Conservation (phyloP, 352 stramenopile genomes). For the Phytopythium aichiense region DNA sequence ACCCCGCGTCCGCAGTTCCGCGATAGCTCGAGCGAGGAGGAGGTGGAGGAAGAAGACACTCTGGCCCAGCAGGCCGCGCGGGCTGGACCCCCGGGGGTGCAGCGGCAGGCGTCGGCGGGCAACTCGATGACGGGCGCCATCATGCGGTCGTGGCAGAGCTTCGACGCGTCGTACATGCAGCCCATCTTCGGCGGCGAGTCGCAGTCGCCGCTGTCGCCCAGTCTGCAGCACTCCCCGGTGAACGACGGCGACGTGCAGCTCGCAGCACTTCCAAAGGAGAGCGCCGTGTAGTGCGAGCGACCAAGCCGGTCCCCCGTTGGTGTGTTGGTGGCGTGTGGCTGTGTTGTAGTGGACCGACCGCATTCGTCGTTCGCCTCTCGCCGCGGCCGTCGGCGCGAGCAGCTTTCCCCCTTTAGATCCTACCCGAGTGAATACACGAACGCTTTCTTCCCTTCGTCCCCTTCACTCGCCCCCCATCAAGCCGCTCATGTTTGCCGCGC, state of each 20-base stretch:
- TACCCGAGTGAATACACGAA: no score
- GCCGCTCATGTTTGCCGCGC: no score
- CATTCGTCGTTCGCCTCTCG: background rate
- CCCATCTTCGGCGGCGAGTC: conserved; percentile 70
- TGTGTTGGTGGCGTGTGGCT: background rate
- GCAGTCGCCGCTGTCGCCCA: conserved; percentile 16
- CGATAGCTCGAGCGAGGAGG: conserved; percentile 49
- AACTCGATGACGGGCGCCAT: conserved; percentile 58
- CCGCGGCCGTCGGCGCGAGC: no score
- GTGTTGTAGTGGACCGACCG: background rate
- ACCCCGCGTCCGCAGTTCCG: conserved; percentile 70
- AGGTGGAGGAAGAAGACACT: conserved; percentile 27
- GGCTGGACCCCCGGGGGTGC: background rate
- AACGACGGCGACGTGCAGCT: conserved; percentile 18
- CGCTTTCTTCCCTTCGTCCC: no score
- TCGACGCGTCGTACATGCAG: conserved; percentile 79
- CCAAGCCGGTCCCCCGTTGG: background rate
- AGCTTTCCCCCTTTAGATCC: background rate
- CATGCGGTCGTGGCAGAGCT: conserved; percentile 75
- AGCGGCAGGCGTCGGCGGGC: conserved; percentile 18
- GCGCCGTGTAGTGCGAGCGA: conserved; percentile 27
- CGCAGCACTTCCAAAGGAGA: conserved; percentile 35
- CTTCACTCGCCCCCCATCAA: no score
- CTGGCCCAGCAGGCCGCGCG: conserved; percentile 9
- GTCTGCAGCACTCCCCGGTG: conserved; percentile 7